phyloP scores from a whole-genome alignment of 2,329 filamentous ascomycete genomes.

The Cercospora zeae-maydis region DNA sequence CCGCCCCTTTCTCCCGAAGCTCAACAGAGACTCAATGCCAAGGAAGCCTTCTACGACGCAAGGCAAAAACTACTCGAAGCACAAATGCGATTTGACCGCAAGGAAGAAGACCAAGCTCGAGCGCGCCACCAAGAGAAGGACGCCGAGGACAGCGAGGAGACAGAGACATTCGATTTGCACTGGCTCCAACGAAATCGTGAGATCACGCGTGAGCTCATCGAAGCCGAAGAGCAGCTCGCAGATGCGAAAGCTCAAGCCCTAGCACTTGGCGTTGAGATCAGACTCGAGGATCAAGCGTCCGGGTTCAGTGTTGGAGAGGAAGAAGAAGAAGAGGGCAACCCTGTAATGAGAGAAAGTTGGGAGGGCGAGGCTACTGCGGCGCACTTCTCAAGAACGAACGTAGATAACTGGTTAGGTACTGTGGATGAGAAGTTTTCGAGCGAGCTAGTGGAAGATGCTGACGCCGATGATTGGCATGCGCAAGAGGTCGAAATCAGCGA shows the following conservation, averaged over 20 bases:
- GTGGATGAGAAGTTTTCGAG: neutral
- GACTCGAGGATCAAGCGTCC: neutral
- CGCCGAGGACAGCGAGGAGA: neutral
- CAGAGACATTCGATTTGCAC: slow-evolving; percentile 13
- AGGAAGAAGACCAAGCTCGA: neutral
- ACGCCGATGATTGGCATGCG: neutral
- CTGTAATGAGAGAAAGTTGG: neutral
- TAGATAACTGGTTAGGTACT: neutral
- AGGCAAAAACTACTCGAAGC: neutral
- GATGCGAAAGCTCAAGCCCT: slow-evolving; percentile 8
- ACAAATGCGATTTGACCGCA: neutral
- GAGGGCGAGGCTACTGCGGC: neutral
- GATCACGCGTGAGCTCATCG: slow-evolving; percentile 13
- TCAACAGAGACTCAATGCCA: neutral
- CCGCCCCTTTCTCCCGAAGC: neutral
- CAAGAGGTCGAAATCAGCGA: neutral
- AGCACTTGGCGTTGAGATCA: slow-evolving; percentile 6
- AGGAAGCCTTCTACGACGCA: neutral
- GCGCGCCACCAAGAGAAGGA: neutral
- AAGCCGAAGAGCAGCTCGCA: slow-evolving; percentile 16
- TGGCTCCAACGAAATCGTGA: slow-evolving; percentile 13
- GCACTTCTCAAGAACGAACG: neutral
- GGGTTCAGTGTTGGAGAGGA: neutral
- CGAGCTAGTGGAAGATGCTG: neutral
- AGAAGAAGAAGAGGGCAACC: neutral